Evolutionary conservation across 495 filamentous ascomycete genomes (phyloP).

Genomic region (Neurospora hispaniola): DNA sequence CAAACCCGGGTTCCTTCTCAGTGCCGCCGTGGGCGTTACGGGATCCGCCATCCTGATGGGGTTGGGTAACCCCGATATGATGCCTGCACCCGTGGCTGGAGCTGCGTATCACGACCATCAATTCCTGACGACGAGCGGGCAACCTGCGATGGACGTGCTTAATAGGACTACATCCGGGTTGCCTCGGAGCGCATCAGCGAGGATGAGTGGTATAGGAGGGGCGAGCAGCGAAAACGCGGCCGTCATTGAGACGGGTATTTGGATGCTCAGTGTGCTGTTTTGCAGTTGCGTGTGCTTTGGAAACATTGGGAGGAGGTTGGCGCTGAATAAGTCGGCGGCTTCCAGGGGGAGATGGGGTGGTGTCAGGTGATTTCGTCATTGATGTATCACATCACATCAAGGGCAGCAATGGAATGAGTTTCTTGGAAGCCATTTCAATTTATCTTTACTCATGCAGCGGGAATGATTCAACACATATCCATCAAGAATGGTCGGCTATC

Average conservation of each 20-base stretch:
- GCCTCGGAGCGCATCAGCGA: neutral
- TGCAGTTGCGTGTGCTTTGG: conserved; percentile 93
- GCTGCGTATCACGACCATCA: neutral
- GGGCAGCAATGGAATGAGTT: neutral
- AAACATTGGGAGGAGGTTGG: conserved; percentile 79
- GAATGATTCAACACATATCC: neutral
- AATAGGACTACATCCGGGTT: neutral
- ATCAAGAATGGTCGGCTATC: neutral
- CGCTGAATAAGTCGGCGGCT: conserved; percentile 31
- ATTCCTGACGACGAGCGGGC: neutral
- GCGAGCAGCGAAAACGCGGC: conserved; percentile 54
- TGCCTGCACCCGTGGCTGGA: conserved; percentile 47
- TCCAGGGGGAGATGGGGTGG: conserved; percentile 29
- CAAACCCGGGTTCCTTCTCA: conserved; percentile 69
- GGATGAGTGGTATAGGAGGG: conserved; percentile 19
- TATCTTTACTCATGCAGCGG: neutral
- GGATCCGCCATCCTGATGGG: conserved; percentile 65
- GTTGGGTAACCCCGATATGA: conserved; percentile 57
- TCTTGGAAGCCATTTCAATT: neutral
- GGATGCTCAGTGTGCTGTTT: conserved; percentile 88
- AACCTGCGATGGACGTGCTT: neutral
- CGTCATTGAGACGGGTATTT: conserved; percentile 67
- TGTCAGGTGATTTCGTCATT: conserved; percentile 13
- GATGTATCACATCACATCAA: neutral
- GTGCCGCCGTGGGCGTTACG: conserved; percentile 54